Evolutionary conservation across 2,329 filamentous ascomycete genomes (phyloP), one percentile per base, ranked within the genome.

Genomic region (Arthrobotrys iridis): DNA sequence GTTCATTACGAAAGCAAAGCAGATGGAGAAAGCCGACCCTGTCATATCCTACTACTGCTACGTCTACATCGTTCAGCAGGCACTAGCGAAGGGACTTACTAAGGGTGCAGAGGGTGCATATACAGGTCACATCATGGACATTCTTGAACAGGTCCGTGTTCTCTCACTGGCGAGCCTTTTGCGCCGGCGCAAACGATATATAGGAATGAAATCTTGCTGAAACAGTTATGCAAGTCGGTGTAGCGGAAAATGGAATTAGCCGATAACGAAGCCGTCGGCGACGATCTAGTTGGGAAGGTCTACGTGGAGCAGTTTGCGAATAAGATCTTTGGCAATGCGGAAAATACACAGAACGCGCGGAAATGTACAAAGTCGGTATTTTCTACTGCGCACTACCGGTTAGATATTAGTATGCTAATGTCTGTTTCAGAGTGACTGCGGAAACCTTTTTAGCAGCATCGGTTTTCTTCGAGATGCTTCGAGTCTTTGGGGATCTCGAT

Each of bases 11-110:
- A 89, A 94, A 80, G 94, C 93, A 33, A 87, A 88, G 35, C 94
- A 99, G 84, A 87, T 99, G 55, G 91, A 94, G 81, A 87, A 87
- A 72, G 88, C 89, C 80, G 95, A 94, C 83, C 95, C 95, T 6
- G 92, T 95, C 73, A 87, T 98, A 78, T 87, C 93, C 77, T 99
- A 98, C 83, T 98, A 94, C 93, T 95, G 94, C 82, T 90, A 96
- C 80, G 97, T 95, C 82, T 95, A 92, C 86, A 92, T 95, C 24
- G 91, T 97, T 50, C 93, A 98, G 80, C 92, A 96, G 81, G 96
- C 99, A 78, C 88, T 99, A 11, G 86, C 87, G 60, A 92, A 81
- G 87, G 89, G 46, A 87, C 98, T 41, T 94, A 98, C 83, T 90
- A 87, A 73, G 84, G 91, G 95, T 81, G 87, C 91, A 77, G 93